Evolutionary conservation across 1,284 basidiomycete genomes (phyloP).

Genomic region (Ceratobasidium papillatum): DNA sequence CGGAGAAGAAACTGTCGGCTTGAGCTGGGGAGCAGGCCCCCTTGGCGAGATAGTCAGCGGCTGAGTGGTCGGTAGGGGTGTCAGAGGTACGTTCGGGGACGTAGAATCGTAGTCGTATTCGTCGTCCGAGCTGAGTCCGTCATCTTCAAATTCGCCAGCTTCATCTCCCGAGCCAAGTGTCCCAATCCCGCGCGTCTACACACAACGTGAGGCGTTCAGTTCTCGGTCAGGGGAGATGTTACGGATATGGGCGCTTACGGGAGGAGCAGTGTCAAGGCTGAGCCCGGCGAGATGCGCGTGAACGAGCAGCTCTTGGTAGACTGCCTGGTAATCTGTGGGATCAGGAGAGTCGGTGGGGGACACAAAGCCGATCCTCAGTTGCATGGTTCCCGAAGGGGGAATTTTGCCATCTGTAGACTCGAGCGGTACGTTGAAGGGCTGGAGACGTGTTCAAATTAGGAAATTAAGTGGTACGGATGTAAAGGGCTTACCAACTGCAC

Average conservation of each 20-base stretch:
- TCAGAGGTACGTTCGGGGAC: constrained; percentile 7
- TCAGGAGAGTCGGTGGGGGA: constrained; percentile 51
- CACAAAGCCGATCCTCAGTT: constrained; percentile 82
- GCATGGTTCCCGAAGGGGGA: constrained; percentile 67
- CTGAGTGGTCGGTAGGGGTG: constrained; percentile 27
- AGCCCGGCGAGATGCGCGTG: constrained; percentile 61
- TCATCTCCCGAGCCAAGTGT: constrained; percentile 73
- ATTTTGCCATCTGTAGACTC: constrained; percentile 73
- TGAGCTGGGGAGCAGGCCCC: constrained; percentile 15
- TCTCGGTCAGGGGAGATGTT: background rate
- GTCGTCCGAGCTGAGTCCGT: constrained; percentile 68
- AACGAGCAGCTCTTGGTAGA: constrained; percentile 72
- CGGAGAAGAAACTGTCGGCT: constrained; percentile 23
- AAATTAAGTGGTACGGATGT: background rate
- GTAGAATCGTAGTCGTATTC: constrained; percentile 37
- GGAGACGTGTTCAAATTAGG: constrained; percentile 19
- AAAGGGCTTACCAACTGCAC: constrained; percentile 49
- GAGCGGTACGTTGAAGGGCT: constrained; percentile 66
- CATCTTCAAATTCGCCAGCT: constrained; percentile 72
- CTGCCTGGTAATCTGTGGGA: constrained; percentile 59
- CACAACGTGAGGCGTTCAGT: background rate
- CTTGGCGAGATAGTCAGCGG: constrained; percentile 3
- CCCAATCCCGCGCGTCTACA: constrained; percentile 86
- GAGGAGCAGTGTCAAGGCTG: constrained; percentile 78
- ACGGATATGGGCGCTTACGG: constrained; percentile 60